These are phyloP conservation scores for Domatiomyces globalis DNA, from an alignment of 2,329 filamentous ascomycete species.

Conservation along the genomic window DNA sequence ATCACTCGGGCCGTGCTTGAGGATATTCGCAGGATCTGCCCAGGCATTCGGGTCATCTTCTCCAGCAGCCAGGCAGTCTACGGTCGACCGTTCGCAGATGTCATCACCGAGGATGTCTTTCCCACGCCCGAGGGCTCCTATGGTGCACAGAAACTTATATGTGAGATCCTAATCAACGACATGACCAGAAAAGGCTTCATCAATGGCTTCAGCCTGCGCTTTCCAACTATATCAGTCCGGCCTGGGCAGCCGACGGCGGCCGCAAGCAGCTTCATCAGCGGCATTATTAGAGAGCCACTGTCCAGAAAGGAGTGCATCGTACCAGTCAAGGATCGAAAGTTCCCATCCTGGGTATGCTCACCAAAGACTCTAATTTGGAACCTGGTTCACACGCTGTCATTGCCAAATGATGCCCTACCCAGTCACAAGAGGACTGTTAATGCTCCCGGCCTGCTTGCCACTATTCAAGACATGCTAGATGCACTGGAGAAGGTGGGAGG, in stretches of 20 bases:
- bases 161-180: conserved; percentile 49
- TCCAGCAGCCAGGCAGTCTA: conserved; percentile 50
- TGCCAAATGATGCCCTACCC: conserved; percentile 27
- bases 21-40: conserved; percentile 34
- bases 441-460: conserved; percentile 41
- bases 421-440: conserved; percentile 40
- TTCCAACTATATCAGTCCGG: conserved; percentile 49
- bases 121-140: conserved; percentile 50
- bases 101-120: conserved; percentile 37
- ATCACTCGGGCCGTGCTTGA: conserved; percentile 43
- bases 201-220: conserved; percentile 43
- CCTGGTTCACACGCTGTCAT: conserved; percentile 36
- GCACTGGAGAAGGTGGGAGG: conserved; percentile 42
- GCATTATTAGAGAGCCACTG: conserved; percentile 51
- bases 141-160: conserved; percentile 49
- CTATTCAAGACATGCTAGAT: conserved; percentile 43
- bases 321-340: conserved; percentile 35
- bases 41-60: conserved; percentile 46
- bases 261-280: conserved; percentile 49
- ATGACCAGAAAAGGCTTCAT: conserved; percentile 46
- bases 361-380: conserved; percentile 41
- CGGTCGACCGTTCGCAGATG: conserved; percentile 41
- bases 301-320: conserved; percentile 41
- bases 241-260: conserved; percentile 47
- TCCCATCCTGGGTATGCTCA: conserved; percentile 42